Conservation (phyloP, 2,329 filamentous ascomycete genomes). For the Diaporthe caulivora region DNA sequence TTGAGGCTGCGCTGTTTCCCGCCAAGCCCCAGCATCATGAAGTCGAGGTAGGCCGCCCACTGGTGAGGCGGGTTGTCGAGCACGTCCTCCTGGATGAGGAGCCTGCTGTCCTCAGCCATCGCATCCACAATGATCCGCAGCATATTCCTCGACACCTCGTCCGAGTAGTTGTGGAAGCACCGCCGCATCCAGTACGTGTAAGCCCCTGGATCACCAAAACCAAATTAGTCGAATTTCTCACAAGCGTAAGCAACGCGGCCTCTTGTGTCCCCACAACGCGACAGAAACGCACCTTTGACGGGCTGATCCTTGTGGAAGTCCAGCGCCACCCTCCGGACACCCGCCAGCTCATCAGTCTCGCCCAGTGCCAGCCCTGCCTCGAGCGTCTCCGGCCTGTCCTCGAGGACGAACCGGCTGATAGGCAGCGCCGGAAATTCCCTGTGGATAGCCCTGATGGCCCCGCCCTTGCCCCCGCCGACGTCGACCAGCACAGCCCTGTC, state of each 20-base stretch:
- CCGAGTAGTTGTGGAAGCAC: slow-evolving; percentile 50
- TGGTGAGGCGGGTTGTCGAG: slow-evolving; percentile 45
- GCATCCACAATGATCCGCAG: slow-evolving; percentile 41
- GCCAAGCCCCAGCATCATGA: slow-evolving; percentile 43
- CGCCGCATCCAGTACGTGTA: slow-evolving; percentile 50
- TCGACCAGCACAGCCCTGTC: slow-evolving; percentile 47
- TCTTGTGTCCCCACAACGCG: not conserved
- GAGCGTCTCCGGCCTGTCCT: slow-evolving; percentile 48
- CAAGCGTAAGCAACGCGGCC: not conserved
- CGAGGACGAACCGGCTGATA: slow-evolving; percentile 45
- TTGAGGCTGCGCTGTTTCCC: slow-evolving; percentile 50
- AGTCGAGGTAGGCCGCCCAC: slow-evolving; percentile 45
- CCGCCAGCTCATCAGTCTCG: slow-evolving; percentile 41
- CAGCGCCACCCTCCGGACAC: slow-evolving; percentile 44
- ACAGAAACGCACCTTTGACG: slow-evolving; percentile 43
- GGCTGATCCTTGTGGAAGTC: slow-evolving; percentile 48
- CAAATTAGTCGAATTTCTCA: slow-evolving; percentile 16
- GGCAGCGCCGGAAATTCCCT: slow-evolving; percentile 42
- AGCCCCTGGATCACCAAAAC: slow-evolving; percentile 42
- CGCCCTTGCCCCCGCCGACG: slow-evolving; percentile 48
- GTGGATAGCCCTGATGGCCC: slow-evolving; percentile 45
- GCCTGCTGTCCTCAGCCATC: slow-evolving; percentile 49
- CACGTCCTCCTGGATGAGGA: slow-evolving; percentile 51
- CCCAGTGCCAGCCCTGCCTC: slow-evolving; percentile 37
- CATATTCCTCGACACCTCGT: slow-evolving; percentile 43